A percentile compares a stretch with the other conserved stretches of the same genome.
These are phyloP conservation scores for Acacia crassicarpa DNA, from an alignment of 306 rosid genomes.

Conservation along the genomic window DNA sequence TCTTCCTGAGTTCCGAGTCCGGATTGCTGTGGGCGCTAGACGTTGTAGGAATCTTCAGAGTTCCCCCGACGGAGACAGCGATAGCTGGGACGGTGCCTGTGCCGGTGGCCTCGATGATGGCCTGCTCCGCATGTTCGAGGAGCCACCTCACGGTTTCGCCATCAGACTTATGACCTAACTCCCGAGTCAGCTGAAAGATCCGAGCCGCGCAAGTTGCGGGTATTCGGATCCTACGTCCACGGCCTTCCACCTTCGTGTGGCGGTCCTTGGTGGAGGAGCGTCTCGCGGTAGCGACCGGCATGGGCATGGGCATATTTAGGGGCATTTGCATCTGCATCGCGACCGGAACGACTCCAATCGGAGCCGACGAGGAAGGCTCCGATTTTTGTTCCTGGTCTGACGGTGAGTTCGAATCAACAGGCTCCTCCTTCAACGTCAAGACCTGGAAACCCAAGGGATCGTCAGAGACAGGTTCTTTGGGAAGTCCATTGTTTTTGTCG, in stretches of 20 bases:
- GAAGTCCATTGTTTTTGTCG: constrained; percentile 11
- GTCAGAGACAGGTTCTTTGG: neutral
- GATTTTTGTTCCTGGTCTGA: constrained; percentile 13
- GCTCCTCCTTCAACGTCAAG: constrained; percentile 34
- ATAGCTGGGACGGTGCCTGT: constrained; percentile 44
- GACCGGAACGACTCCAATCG: constrained; percentile 35
- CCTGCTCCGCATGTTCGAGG: constrained; percentile 33
- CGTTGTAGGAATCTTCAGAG: constrained; percentile 35
- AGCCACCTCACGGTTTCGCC: constrained; percentile 43
- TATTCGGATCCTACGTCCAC: constrained; percentile 44
- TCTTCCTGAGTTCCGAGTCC: constrained; percentile 33
- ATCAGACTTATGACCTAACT: constrained; percentile 40
- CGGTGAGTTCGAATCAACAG: constrained; percentile 21
- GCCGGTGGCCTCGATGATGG: constrained; percentile 39
- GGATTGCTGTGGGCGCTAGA: neutral
- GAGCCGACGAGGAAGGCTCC: neutral
- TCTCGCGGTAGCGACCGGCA: neutral
- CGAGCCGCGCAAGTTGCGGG: constrained; percentile 43
- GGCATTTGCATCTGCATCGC: constrained; percentile 28
- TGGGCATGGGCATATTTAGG: neutral
- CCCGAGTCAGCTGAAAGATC: constrained; percentile 44
- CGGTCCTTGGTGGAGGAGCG: constrained; percentile 45
- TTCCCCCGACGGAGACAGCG: constrained; percentile 34
- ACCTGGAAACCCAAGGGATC: neutral
- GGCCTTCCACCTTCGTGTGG: constrained; percentile 41